Evolutionary conservation across 164 flowering plant species (phyloP).

Genomic region (Cinnamomum micranthum): DNA sequence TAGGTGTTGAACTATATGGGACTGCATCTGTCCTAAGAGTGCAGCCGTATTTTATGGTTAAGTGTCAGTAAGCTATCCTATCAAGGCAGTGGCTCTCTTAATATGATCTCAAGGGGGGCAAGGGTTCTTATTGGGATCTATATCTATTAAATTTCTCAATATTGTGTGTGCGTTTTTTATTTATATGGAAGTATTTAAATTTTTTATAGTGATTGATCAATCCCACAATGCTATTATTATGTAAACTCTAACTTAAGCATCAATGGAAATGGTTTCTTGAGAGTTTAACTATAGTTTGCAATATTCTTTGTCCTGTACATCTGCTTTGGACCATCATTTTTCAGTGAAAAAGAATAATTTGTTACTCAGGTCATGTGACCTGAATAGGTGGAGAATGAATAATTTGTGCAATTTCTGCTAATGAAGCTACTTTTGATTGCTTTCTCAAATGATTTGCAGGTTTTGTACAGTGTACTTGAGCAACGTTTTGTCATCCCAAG

Average conservation of each 20-base stretch:
- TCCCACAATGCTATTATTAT: background rate
- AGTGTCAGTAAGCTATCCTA: background rate
- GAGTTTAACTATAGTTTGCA: no score
- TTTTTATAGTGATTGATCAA: background rate
- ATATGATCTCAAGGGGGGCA: background rate
- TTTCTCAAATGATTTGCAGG: slow-evolving; percentile 38
- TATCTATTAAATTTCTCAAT: background rate
- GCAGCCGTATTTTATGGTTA: background rate
- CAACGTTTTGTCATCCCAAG: slow-evolving; percentile 78
- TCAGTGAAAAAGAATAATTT: background rate
- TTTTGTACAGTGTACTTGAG: slow-evolving; percentile 66
- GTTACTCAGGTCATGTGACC: background rate
- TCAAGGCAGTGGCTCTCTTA: background rate
- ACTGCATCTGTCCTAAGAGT: background rate
- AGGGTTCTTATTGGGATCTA: background rate
- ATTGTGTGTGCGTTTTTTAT: no score
- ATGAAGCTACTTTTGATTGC: background rate
- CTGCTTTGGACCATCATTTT: no score
- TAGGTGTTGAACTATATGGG: background rate
- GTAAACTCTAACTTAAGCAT: background rate
- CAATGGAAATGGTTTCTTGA: background rate
- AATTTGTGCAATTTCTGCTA: background rate
- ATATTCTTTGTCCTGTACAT: no score
- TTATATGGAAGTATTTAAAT: background rate
- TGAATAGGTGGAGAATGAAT: background rate